phyloP scores from a whole-genome alignment of 345 rosid species.

The Aethionema arabicum region DNA sequence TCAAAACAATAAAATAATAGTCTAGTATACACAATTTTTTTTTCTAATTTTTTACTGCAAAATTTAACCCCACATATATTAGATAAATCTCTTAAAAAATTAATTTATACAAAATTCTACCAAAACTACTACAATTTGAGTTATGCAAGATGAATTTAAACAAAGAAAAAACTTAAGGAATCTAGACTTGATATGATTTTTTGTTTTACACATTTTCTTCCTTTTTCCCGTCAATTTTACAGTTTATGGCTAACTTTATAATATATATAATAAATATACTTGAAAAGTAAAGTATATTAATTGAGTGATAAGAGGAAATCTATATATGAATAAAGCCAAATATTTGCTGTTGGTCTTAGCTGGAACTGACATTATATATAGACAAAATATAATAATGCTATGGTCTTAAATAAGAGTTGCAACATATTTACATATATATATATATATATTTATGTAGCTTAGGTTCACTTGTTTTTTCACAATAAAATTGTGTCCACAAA shows the following conservation, averaged over 20 bases:
- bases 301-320: conserved; percentile 30
- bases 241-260: conserved; percentile 8
- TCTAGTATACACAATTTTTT: too few relatives aligned
- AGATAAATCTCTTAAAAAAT: too few relatives aligned
- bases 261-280: conserved; percentile 2
- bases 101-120: too few relatives aligned
- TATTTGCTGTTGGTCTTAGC: conserved; percentile 34
- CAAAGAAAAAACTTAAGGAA: neutral
- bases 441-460: conserved; percentile 1
- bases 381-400: conserved; percentile 9
- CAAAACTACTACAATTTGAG: too few relatives aligned
- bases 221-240: too few relatives aligned
- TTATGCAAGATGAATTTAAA: too few relatives aligned
- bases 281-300: neutral
- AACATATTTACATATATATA: too few relatives aligned
- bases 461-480: conserved; percentile 25
- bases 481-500: conserved; percentile 26
- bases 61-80: too few relatives aligned
- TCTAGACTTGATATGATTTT: neutral
- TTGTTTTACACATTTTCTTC: neutral
- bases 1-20: too few relatives aligned
- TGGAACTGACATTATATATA: conserved; percentile 29
- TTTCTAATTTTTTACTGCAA: too few relatives aligned
- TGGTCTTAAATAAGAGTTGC: conserved; percentile 24
- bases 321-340: conserved; percentile 27